Conservation (phyloP, 2,329 filamentous ascomycete genomes). For the Ophiocordyceps australis region DNA sequence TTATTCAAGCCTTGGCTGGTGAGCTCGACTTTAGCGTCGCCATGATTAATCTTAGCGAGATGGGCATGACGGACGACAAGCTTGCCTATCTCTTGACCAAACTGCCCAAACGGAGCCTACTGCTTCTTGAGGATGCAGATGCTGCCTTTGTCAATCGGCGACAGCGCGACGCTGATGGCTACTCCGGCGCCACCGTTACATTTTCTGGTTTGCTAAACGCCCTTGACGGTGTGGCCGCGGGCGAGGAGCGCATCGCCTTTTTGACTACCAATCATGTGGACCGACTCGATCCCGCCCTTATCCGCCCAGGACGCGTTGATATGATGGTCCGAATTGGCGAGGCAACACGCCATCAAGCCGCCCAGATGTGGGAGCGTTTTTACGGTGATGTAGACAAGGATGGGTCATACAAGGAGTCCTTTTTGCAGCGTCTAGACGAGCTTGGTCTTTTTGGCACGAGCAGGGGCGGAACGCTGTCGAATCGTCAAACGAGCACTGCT, state of each 20-base stretch:
- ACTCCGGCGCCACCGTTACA: slow-evolving; percentile 74
- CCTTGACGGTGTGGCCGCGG: slow-evolving; percentile 80
- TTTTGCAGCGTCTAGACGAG: slow-evolving; percentile 51
- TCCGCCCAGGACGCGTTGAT: slow-evolving; percentile 82
- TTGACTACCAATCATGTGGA: slow-evolving; percentile 91
- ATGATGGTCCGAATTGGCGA: slow-evolving; percentile 84
- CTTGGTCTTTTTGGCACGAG: slow-evolving; percentile 51
- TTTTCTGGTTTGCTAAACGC: slow-evolving; percentile 83
- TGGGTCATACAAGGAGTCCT: slow-evolving; percentile 43
- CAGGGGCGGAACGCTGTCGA: slow-evolving; percentile 24
- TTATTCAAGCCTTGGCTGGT: slow-evolving; percentile 90
- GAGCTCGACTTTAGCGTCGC: slow-evolving; percentile 84
- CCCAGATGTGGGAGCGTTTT: slow-evolving; percentile 83
- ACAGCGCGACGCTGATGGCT: slow-evolving; percentile 64
- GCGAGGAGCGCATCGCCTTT: slow-evolving; percentile 86
- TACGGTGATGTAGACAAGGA: slow-evolving; percentile 65
- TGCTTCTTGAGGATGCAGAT: slow-evolving; percentile 80
- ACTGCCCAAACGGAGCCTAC: slow-evolving; percentile 63
- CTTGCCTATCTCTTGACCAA: slow-evolving; percentile 75
- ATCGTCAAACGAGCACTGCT: slow-evolving; percentile 59
- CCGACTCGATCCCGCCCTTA: slow-evolving; percentile 70
- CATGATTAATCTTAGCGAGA: slow-evolving; percentile 78
- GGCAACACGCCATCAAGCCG: slow-evolving; percentile 70
- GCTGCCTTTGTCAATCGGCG: slow-evolving; percentile 75
- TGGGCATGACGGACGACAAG: slow-evolving; percentile 77